Percentiles rank a stretch among this genome's conserved stretches.
Evolutionary conservation across 768 basidiomycete species (phyloP).

Genomic region (Tremella yokohamensis): DNA sequence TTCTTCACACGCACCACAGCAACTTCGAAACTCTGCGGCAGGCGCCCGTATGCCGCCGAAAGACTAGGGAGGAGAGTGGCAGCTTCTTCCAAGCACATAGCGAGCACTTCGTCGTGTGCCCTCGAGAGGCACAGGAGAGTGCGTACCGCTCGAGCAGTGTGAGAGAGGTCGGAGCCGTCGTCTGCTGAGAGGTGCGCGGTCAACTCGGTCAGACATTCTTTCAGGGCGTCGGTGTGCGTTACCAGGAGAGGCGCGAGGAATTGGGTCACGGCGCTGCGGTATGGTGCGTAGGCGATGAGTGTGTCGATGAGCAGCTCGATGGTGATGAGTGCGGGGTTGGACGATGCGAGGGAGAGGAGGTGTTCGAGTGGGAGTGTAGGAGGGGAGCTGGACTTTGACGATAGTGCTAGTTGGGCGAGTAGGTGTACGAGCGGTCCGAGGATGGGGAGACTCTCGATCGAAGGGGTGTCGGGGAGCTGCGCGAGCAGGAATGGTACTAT

Average conservation of each 20-base stretch:
- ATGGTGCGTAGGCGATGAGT: conserved; percentile 27
- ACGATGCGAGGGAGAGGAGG: conserved; percentile 16
- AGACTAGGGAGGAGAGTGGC: conserved; percentile 30
- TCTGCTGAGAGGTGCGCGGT: conserved; percentile 20
- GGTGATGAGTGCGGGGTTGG: conserved; percentile 9
- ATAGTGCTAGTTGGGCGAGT: neutral
- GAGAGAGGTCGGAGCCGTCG: conserved; percentile 4
- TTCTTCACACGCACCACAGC: conserved; percentile 11
- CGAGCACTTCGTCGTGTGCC: conserved; percentile 35
- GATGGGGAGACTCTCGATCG: neutral
- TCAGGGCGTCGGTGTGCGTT: conserved; percentile 6
- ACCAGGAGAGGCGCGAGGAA: conserved; percentile 44
- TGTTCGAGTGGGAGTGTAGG: conserved; percentile 3
- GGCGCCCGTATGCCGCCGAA: conserved; percentile 12
- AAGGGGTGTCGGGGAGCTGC: neutral
- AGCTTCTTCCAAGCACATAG: conserved; percentile 24
- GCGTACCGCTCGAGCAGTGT: conserved; percentile 4
- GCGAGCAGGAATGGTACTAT: neutral
- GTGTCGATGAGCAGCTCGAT: conserved; percentile 17
- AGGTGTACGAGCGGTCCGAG: no score
- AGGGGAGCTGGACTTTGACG: neutral
- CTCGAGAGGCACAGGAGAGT: conserved; percentile 24
- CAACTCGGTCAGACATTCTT: conserved; percentile 15
- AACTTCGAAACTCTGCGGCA: conserved; percentile 4
- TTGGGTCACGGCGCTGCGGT: conserved; percentile 17